Evolutionary conservation across 306 rosid species (phyloP).

Genomic region (Acacia melanoxylon): DNA sequence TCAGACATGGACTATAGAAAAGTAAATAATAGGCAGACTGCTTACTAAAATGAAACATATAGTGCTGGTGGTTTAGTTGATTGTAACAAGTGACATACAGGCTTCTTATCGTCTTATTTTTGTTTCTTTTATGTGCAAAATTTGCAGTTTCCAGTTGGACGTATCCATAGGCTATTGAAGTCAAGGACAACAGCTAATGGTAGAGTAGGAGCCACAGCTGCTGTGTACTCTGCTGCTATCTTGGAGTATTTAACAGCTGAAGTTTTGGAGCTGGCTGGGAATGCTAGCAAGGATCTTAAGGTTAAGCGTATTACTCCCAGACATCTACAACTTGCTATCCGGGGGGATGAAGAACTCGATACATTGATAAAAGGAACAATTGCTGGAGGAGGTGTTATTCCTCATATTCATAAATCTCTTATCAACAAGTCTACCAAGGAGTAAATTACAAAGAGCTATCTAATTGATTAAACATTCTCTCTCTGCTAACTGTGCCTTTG

Average conservation of each 20-base stretch:
- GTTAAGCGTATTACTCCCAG: slow-evolving; percentile 68
- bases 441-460: background rate
- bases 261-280: slow-evolving; percentile 70
- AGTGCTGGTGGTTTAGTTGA: background rate
- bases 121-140: slow-evolving; percentile 5
- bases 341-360: slow-evolving; percentile 69
- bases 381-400: slow-evolving; percentile 71
- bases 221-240: slow-evolving; percentile 69
- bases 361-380: slow-evolving; percentile 66
- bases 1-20: background rate
- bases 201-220: slow-evolving; percentile 72
- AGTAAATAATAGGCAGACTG: background rate
- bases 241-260: slow-evolving; percentile 66
- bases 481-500: background rate
- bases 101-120: background rate
- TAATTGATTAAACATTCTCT: background rate
- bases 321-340: slow-evolving; percentile 64
- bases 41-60: background rate
- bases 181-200: slow-evolving; percentile 56
- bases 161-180: slow-evolving; percentile 63
- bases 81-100: background rate
- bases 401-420: slow-evolving; percentile 68
- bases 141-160: slow-evolving; percentile 65
- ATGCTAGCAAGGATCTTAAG: slow-evolving; percentile 70
- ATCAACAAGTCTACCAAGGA: slow-evolving; percentile 66